Evolutionary conservation across 129 eudicot species (phyloP).

Genomic region (Centella asiatica): DNA sequence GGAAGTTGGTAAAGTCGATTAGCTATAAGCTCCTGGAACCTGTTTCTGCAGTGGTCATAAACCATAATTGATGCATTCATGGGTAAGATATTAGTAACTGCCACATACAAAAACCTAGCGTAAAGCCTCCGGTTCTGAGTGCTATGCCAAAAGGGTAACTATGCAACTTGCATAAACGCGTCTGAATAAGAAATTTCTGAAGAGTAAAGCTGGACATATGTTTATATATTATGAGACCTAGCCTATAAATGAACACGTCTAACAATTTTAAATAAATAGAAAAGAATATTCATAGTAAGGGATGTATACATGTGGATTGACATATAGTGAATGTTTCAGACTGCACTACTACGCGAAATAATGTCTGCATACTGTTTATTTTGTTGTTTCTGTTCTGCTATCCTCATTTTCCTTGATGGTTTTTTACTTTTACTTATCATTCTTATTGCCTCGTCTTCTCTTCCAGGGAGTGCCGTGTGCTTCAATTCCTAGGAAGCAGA

Average conservation of each 20-base stretch:
- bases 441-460: constrained; percentile 9
- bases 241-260: neutral
- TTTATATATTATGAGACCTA: neutral
- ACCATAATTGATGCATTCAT: too few relatives aligned
- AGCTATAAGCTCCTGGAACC: neutral
- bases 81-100: too few relatives aligned
- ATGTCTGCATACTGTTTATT: too few relatives aligned
- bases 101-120: neutral
- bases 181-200: neutral
- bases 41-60: too few relatives aligned
- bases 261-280: neutral
- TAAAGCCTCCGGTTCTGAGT: neutral
- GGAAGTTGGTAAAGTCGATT: neutral
- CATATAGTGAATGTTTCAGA: too few relatives aligned
- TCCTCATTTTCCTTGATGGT: neutral
- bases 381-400: neutral
- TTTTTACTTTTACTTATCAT: too few relatives aligned
- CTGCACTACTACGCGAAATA: too few relatives aligned
- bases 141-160: neutral
- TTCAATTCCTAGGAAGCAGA: constrained; percentile 57
- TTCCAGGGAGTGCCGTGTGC: constrained; percentile 57
- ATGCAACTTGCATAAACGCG: neutral
- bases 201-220: neutral
- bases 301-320: too few relatives aligned
- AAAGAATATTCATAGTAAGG: too few relatives aligned